Evolutionary conservation across 1,284 basidiomycete genomes (phyloP).

Genomic region (Ustilago bromivora): DNA sequence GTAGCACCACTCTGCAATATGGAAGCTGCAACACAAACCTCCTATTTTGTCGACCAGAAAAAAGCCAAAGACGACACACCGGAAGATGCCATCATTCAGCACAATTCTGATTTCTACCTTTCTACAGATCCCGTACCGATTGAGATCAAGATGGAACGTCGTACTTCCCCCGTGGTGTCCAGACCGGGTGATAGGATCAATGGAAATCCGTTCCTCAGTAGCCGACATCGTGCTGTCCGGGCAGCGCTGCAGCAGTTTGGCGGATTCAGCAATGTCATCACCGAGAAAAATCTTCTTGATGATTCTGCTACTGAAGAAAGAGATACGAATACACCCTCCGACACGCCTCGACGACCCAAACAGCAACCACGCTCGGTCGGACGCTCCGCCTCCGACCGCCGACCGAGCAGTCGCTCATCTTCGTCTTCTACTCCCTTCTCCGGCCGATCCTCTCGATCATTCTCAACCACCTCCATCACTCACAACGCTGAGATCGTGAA

Average conservation of each 20-base stretch:
- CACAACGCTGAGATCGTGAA: conserved; percentile 22
- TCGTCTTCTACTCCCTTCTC: background rate
- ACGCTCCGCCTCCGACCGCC: background rate
- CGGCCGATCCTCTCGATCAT: background rate
- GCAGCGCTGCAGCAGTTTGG: conserved; percentile 30
- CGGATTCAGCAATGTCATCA: conserved; percentile 29
- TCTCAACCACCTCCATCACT: conserved; percentile 20
- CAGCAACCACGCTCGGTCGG: background rate
- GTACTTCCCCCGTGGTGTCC: conserved; percentile 9
- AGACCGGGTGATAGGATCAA: conserved; percentile 12
- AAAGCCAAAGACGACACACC: conserved; percentile 26
- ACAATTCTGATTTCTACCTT: conserved; percentile 32
- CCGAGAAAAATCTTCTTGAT: conserved; percentile 9
- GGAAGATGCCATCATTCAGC: conserved; percentile 36
- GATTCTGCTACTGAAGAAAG: background rate
- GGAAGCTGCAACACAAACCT: conserved; percentile 14
- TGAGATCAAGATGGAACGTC: conserved; percentile 45
- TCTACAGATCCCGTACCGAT: conserved; percentile 17
- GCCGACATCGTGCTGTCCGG: conserved; percentile 13
- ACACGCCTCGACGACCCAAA: background rate
- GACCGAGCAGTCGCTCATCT: background rate
- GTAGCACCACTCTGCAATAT: conserved; percentile 35
- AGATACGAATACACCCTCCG: background rate
- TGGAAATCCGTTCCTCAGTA: background rate
- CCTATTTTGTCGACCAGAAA: conserved; percentile 39